Conservation (phyloP, 1,284 basidiomycete species). For the Tilletia caries region DNA sequence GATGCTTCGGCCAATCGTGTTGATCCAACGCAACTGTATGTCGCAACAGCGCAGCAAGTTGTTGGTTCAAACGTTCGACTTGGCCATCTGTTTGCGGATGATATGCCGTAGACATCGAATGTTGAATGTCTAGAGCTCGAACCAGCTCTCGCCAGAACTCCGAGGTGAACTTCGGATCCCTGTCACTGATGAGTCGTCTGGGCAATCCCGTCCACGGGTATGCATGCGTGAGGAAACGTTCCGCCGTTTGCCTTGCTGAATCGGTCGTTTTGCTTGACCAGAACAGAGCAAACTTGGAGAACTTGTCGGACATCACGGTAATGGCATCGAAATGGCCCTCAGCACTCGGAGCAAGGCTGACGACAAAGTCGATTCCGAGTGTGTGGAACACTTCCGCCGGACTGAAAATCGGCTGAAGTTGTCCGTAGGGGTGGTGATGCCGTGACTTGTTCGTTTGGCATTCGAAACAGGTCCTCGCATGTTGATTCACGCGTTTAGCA, state of each 20-base stretch:
- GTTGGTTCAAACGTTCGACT: conserved; percentile 49
- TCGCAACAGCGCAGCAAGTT: conserved; percentile 53
- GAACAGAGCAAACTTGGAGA: neutral
- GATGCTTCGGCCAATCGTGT: conserved; percentile 57
- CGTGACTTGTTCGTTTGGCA: neutral
- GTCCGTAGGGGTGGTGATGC: neutral
- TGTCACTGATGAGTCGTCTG: neutral
- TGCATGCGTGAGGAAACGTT: neutral
- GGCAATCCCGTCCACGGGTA: neutral
- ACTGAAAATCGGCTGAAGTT: neutral
- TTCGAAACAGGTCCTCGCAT: neutral
- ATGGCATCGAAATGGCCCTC: neutral
- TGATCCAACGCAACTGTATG: conserved; percentile 56
- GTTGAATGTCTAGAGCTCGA: neutral
- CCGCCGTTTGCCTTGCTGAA: neutral
- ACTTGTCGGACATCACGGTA: neutral
- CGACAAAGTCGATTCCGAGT: neutral
- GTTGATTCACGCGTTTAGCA: neutral
- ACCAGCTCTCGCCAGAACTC: neutral
- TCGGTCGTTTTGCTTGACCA: neutral
- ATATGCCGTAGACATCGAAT: neutral
- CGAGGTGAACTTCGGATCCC: neutral
- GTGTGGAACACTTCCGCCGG: neutral
- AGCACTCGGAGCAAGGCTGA: neutral
- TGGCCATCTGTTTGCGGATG: conserved; percentile 41